Base-by-base conservation (phyloP, 164 flowering plant species). In the Brasenia schreberi region DNA sequence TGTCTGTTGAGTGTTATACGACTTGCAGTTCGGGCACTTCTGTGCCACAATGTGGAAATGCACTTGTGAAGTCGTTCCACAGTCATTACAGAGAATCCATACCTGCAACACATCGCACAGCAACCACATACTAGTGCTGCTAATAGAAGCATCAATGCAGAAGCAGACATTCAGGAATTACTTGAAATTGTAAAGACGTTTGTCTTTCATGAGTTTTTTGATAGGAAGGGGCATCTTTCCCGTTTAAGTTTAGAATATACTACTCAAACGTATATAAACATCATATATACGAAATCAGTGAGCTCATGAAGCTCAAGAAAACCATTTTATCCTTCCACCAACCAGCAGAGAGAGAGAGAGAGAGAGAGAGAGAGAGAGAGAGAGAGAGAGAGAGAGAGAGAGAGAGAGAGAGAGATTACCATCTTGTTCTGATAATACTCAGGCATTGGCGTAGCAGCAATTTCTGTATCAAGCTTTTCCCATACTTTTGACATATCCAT, bases 401-500 rank as follows among this genome's bases (percentile, higher is more conserved):
- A 71, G 66, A 65, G 65, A 0, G 87, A 96, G n/a, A n/a, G n/a
- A n/a, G n/a, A n/a, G n/a, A n/a, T n/a, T n/a, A n/a, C n/a, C 95
- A 71, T 79, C 75, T 79, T 88, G 72, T 87, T 85, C 39, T 79
- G 85, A 64, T 75, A 88, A n/a, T 79, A 72, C 65, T 86, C 85
- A 12, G 98, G 98, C 93, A 93, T 87, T 5, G 97, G 94, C 19
- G 83, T 88, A 19, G 90, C 87, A 11, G 97, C 96, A 72, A 93
- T 88, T 78, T 88, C 97, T 81, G 67, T 64, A 81, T 90, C 98
- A 64, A 81, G 81, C 72, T 79, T 83, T 74, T 88, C 97, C 98
- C 98, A 93, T 17, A 86, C 96, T 70, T 87, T 85, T 42, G 96
- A 90, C 98, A 92, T 92, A 67, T 92, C 98, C 80, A 96, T 87